phyloP scores from a whole-genome alignment of 257 asterid species.

The Petrea volubilis region DNA sequence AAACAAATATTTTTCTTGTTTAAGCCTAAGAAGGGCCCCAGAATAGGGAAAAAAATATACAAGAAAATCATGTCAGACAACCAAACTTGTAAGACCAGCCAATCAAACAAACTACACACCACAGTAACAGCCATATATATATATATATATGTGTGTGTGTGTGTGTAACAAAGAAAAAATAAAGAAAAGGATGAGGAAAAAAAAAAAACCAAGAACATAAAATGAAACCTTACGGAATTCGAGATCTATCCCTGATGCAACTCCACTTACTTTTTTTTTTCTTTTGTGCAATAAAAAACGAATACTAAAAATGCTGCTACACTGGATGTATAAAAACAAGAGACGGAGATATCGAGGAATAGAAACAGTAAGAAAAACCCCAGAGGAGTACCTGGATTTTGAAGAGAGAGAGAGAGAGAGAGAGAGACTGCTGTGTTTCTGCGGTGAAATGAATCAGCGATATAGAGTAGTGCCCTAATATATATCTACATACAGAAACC shows the following conservation, averaged over 20 bases:
- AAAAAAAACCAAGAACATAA: background rate
- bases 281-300: background rate
- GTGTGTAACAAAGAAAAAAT: background rate
- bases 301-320: background rate
- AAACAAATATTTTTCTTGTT: background rate
- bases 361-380: background rate
- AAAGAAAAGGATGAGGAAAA: background rate
- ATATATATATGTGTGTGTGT: too few relatives aligned
- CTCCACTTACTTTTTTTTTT: background rate
- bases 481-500: background rate
- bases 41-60: background rate
- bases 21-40: background rate
- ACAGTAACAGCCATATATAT: too few relatives aligned
- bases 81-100: background rate
- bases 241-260: slow-evolving; percentile 24
- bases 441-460: background rate
- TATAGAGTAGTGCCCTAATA: slow-evolving; percentile 15
- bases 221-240: background rate
- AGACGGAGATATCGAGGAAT: slow-evolving; percentile 25
- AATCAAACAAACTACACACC: background rate
- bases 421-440: background rate
- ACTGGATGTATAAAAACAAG: background rate
- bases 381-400: slow-evolving; percentile 9
- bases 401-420: background rate
- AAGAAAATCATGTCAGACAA: background rate